These are phyloP conservation scores for Xylariaceae sp. DNA, from an alignment of 2,329 filamentous ascomycete genomes.

Conservation along the genomic window DNA sequence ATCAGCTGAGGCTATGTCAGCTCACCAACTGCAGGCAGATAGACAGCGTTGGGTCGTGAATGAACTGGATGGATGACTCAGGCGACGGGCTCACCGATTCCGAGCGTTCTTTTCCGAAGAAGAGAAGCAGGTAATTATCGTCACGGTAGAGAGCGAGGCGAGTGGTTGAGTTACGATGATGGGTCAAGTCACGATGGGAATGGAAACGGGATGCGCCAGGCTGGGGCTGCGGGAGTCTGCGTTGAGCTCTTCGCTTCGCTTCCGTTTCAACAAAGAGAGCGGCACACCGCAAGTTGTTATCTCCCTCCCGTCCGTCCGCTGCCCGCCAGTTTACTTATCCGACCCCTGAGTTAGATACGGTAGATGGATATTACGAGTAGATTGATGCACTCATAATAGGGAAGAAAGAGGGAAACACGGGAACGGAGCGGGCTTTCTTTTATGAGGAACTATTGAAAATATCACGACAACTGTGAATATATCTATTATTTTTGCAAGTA, in stretches of 20 bases:
- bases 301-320: too few relatives aligned
- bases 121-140: background rate
- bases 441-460: background rate
- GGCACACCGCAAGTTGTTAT: constrained; percentile 19
- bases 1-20: constrained; percentile 20
- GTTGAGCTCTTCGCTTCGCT: constrained; percentile 7
- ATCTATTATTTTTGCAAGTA: background rate
- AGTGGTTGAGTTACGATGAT: constrained; percentile 3
- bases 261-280: background rate
- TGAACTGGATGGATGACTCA: constrained; percentile 3
- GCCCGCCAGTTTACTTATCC: too few relatives aligned
- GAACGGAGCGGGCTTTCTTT: background rate
- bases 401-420: background rate
- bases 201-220: background rate
- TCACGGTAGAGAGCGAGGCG: background rate
- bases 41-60: constrained; percentile 2
- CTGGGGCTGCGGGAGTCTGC: constrained; percentile 6
- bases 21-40: constrained; percentile 5
- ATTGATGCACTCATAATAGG: background rate
- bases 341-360: too few relatives aligned
- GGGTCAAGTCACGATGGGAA: background rate
- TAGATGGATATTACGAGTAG: too few relatives aligned
- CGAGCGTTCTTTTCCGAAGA: background rate
- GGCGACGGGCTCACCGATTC: constrained; percentile 9
- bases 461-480: background rate